Evolutionary conservation across 2,329 filamentous ascomycete genomes (phyloP).

Genomic region (Nothophaeocryptopus gaeumannii): DNA sequence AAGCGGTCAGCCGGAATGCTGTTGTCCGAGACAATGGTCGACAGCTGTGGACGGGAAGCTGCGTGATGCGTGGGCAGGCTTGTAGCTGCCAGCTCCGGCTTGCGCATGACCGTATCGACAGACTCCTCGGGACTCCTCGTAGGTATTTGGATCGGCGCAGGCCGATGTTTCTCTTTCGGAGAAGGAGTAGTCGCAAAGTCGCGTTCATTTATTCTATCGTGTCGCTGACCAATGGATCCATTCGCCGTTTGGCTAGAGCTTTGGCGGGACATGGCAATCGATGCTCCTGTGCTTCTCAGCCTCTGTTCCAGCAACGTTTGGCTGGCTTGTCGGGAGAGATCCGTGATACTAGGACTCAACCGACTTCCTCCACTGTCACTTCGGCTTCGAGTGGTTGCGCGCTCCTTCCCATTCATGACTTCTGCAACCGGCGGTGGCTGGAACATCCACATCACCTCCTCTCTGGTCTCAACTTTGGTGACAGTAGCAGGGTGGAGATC

Average conservation of each 20-base stretch:
- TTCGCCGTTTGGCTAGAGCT: slow-evolving; percentile 31
- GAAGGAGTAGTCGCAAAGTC: slow-evolving; percentile 22
- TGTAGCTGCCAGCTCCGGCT: slow-evolving; percentile 15
- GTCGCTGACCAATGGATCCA: slow-evolving; percentile 30
- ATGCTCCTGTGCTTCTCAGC: slow-evolving; percentile 26
- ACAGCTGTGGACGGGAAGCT: slow-evolving; percentile 25
- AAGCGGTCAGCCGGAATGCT: slow-evolving; percentile 13
- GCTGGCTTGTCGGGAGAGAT: slow-evolving; percentile 38
- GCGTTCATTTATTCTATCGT: slow-evolving; percentile 28
- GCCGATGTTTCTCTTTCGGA: slow-evolving; percentile 14
- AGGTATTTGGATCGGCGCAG: slow-evolving; percentile 16
- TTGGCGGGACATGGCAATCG: slow-evolving; percentile 36
- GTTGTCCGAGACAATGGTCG: slow-evolving; percentile 28
- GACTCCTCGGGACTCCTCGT: slow-evolving; percentile 20
- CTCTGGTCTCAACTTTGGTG: slow-evolving; percentile 35
- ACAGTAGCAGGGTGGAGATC: slow-evolving; percentile 59
- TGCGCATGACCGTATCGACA: slow-evolving; percentile 16
- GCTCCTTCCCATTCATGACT: slow-evolving; percentile 84
- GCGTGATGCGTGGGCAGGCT: slow-evolving; percentile 8
- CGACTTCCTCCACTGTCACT: slow-evolving; percentile 51
- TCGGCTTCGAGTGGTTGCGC: slow-evolving; percentile 55
- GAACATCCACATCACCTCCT: slow-evolving; percentile 84
- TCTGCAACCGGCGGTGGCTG: slow-evolving; percentile 86
- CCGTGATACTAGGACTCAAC: slow-evolving; percentile 17
- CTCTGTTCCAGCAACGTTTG: slow-evolving; percentile 37